phyloP scores from a whole-genome alignment of 345 rosid genomes.

The Stellera chamaejasme region DNA sequence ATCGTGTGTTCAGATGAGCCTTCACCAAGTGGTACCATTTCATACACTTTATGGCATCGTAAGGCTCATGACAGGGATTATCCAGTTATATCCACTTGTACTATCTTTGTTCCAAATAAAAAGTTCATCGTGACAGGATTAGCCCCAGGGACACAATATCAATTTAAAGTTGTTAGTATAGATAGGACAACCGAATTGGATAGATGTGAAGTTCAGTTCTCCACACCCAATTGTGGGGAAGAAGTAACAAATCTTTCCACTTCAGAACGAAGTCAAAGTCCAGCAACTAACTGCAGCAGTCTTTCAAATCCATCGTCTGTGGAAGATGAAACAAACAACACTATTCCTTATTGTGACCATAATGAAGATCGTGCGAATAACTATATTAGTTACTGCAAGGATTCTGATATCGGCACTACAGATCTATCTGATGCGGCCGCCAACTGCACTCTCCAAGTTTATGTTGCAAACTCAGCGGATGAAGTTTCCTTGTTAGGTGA shows the following conservation, averaged over 20 bases:
- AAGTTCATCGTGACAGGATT: conserved; percentile 61
- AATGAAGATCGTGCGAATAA: conserved; percentile 38
- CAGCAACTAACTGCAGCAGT: conserved; percentile 84
- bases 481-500: conserved; percentile 26
- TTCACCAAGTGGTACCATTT: conserved; percentile 29
- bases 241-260: conserved; percentile 32
- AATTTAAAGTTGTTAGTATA: conserved; percentile 52
- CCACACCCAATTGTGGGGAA: conserved; percentile 29
- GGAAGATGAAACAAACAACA: conserved; percentile 75
- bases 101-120: conserved; percentile 42
- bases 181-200: conserved; percentile 41
- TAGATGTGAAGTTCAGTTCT: conserved; percentile 38
- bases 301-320: conserved; percentile 79
- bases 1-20: conserved; percentile 40
- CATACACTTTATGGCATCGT: conserved; percentile 81
- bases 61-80: conserved; percentile 41
- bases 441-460: conserved; percentile 18
- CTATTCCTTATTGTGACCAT: conserved; percentile 29
- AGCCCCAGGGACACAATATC: conserved; percentile 55
- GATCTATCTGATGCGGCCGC: conserved; percentile 21
- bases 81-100: conserved; percentile 63
- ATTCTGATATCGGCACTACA: conserved; percentile 25
- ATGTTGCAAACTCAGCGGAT: conserved; percentile 22
- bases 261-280: conserved; percentile 85
- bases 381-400: conserved; percentile 31